Evolutionary conservation across 441 rosid species (phyloP).

Genomic region (Biscutella laevigata): DNA sequence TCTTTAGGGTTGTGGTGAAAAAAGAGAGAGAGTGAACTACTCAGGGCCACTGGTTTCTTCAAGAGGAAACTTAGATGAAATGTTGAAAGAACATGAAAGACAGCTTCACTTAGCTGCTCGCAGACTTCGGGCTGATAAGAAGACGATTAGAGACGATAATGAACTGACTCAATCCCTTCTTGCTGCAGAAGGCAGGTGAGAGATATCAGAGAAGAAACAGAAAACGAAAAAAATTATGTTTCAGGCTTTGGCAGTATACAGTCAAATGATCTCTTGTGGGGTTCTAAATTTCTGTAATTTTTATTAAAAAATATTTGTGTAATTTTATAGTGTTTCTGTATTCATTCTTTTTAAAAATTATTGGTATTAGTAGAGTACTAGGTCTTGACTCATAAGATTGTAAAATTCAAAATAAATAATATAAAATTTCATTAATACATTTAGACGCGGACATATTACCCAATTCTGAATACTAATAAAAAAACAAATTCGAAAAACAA

Average conservation of each 20-base stretch:
- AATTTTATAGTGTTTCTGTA: no score
- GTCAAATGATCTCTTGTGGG: conserved; percentile 5
- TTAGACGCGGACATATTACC: no score
- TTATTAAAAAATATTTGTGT: no score
- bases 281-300: no score
- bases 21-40: conserved; percentile 43
- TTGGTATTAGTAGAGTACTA: no score
- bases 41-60: conserved; percentile 60
- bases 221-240: not conserved
- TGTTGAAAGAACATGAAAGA: conserved; percentile 85
- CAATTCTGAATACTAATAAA: no score
- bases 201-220: not conserved
- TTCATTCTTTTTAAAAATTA: no score
- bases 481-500: no score
- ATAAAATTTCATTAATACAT: no score
- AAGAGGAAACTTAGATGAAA: conserved; percentile 69
- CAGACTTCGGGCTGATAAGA: conserved; percentile 59
- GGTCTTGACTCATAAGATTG: no score
- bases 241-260: conserved; percentile 2
- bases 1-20: conserved; percentile 30
- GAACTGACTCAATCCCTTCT: not conserved
- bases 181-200: conserved; percentile 20
- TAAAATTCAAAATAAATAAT: no score
- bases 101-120: conserved; percentile 68
- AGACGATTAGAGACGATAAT: conserved; percentile 21